phyloP scores from a whole-genome alignment of 2,329 filamentous ascomycete species.

The Fusarium dimerum region DNA sequence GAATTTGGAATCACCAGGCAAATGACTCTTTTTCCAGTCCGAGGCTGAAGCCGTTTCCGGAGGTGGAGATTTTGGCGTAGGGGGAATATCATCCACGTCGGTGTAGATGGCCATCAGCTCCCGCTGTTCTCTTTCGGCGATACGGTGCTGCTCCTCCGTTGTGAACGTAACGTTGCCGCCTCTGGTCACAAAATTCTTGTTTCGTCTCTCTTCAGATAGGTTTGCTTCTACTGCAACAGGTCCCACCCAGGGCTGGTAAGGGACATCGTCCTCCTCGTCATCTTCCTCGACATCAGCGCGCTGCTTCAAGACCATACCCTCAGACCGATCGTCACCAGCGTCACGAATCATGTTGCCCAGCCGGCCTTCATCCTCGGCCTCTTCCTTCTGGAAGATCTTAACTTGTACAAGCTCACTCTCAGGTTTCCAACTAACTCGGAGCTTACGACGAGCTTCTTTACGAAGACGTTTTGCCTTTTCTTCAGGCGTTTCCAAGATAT shows the following conservation, averaged over 20 bases:
- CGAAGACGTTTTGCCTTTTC: constrained; percentile 67
- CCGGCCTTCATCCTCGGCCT: constrained; percentile 68
- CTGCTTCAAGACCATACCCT: constrained; percentile 68
- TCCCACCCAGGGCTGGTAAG: constrained; percentile 54
- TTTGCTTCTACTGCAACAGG: constrained; percentile 46
- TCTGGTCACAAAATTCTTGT: constrained; percentile 54
- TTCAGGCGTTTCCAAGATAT: constrained; percentile 66
- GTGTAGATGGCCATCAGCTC: constrained; percentile 65
- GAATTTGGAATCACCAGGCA: constrained; percentile 44
- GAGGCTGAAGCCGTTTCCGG: constrained; percentile 32
- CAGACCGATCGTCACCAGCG: constrained; percentile 70
- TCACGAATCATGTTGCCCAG: constrained; percentile 69
- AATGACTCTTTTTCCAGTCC: constrained; percentile 33
- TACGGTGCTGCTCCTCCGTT: constrained; percentile 57
- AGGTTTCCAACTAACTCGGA: constrained; percentile 71
- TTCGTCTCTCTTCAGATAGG: constrained; percentile 47
- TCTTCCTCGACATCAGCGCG: constrained; percentile 50
- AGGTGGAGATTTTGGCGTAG: constrained; percentile 56
- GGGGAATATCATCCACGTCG: constrained; percentile 54
- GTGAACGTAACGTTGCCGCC: constrained; percentile 53
- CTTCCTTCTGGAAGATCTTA: constrained; percentile 71
- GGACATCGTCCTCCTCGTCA: constrained; percentile 59
- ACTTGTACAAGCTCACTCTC: constrained; percentile 67
- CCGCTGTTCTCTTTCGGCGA: constrained; percentile 57
- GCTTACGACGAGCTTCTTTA: constrained; percentile 69